Evolutionary conservation across 2,329 filamentous ascomycete genomes (phyloP), one percentile per base, ranked within the genome.

Genomic region (Cryoendolithus antarcticus): DNA sequence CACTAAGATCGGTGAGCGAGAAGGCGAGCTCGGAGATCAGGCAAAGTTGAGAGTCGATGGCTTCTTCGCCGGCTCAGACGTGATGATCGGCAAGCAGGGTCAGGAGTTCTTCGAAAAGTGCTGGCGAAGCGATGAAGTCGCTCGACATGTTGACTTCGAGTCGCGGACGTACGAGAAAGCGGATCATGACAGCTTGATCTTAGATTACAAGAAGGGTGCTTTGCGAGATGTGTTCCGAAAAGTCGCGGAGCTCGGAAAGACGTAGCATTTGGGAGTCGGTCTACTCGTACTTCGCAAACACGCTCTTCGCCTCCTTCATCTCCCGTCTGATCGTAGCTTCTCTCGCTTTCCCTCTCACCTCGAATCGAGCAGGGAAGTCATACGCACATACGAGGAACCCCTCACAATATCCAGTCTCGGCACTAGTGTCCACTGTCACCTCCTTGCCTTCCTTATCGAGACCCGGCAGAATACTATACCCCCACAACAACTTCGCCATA

Each of bases 401-500:
- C 32, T 49, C 49, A 21, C 42, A 42, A 37, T 53, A 52, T 4
- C 48, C 50, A n/a, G 45, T 51, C 27, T 43, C 33, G 3, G 50
- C 47, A 37, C 50, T 44, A 2, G 42, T 44, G 35, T 51, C 47
- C 5, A 38, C 27, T 7, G 39, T 35, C 29, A 39, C 32, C 1
- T 29, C 38, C 4, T 15, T 28, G 11, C 37, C 34, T 10, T 19
- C 19, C 31, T 19, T 24, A 9, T 37, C 43, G n/a, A 41, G 30
- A 9, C 34, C 37, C 8, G 52, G 40, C 11, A 38, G 27, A 19
- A 55, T 53, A 4, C 52, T 41, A 19, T 75, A 75, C 0, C 62
- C 72, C 74, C 73, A 78, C 0, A 78, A 48, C 13, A 62, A 19
- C 33, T 55, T 54, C 11, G 53, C 49, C 24, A 60, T 44, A 6